These are phyloP conservation scores for Canavalia gladiata DNA, from an alignment of 306 rosid species.

Conservation along the genomic window DNA sequence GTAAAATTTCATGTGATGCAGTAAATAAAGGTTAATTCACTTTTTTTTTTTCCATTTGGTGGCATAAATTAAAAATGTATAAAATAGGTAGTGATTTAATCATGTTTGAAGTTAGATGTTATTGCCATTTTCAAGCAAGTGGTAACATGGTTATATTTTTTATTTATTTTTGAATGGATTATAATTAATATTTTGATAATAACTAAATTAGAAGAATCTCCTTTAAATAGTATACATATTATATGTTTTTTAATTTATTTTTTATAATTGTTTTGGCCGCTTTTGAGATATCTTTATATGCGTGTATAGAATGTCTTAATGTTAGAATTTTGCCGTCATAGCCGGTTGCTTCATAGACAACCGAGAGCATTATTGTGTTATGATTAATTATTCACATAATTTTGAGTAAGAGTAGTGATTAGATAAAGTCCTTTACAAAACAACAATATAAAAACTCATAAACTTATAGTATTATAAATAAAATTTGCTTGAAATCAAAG, in stretches of 20 bases:
- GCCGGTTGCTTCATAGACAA: constrained; percentile 41
- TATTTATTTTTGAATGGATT: not conserved
- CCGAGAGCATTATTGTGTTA: not conserved
- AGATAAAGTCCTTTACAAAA: not conserved
- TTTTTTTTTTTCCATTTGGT: not conserved
- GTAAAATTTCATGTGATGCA: not conserved
- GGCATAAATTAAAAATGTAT: not conserved
- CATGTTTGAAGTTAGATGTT: too few relatives aligned
- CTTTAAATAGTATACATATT: not conserved
- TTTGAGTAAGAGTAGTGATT: not conserved
- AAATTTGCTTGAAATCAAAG: not conserved
- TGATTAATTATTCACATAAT: not conserved
- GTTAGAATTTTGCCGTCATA: constrained; percentile 34
- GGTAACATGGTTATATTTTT: not conserved
- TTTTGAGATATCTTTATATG: not conserved
- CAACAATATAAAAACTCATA: not conserved
- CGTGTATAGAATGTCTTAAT: too few relatives aligned
- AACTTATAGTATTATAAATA: not conserved
- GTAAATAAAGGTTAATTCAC: not conserved
- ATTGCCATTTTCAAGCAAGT: too few relatives aligned
- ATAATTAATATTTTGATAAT: not conserved
- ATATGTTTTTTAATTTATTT: not conserved
- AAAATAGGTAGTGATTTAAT: too few relatives aligned
- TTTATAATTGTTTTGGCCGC: constrained; percentile 13
- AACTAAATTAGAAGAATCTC: not conserved